Conservation (phyloP, 1,139 yeast genomes). For the Eremothecium cymbalariae region DNA sequence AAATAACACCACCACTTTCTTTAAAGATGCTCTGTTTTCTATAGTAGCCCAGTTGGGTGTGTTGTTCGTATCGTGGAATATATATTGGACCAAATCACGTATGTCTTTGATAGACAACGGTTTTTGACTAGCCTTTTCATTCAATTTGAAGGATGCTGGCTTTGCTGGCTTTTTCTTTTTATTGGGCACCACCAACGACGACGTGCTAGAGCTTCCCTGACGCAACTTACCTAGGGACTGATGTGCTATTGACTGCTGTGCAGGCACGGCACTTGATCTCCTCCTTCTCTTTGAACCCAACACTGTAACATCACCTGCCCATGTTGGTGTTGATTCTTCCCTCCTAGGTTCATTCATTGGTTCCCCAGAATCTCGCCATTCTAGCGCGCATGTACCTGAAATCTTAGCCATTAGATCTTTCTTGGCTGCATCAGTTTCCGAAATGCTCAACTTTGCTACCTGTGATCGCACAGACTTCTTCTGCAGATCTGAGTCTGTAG, state of each 20-base stretch:
- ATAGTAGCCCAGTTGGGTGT: conserved; percentile 40
- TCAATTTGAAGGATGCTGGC: conserved; percentile 30
- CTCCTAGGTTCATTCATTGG: too few relatives aligned
- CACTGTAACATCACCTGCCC: too few relatives aligned
- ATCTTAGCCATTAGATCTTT: conserved; percentile 7
- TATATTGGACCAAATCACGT: conserved; percentile 45
- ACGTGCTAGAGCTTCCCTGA: conserved; percentile 9
- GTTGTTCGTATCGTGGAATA: conserved; percentile 38
- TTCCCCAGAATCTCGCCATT: conserved; percentile 2
- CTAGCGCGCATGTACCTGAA: conserved; percentile 2
- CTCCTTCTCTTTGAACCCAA: conserved; percentile 27
- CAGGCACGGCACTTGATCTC: conserved; percentile 31
- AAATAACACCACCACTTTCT: conserved; percentile 51
- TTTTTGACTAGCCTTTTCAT: conserved; percentile 22
- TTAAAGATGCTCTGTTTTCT: conserved; percentile 37
- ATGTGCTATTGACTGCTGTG: conserved; percentile 9
- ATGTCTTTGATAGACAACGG: conserved; percentile 38
- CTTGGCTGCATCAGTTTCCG: conserved; percentile 14
- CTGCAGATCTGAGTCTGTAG: neutral
- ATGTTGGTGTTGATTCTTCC: too few relatives aligned
- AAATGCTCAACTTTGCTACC: conserved; percentile 27
- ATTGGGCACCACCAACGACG: conserved; percentile 16
- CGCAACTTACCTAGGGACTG: conserved; percentile 8
- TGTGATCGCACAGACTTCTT: conserved; percentile 10
- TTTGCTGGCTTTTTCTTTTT: conserved; percentile 39